These are phyloP conservation scores for Baudoinia panamericana DNA, from an alignment of 495 filamentous ascomycete species.

Conservation along the genomic window DNA sequence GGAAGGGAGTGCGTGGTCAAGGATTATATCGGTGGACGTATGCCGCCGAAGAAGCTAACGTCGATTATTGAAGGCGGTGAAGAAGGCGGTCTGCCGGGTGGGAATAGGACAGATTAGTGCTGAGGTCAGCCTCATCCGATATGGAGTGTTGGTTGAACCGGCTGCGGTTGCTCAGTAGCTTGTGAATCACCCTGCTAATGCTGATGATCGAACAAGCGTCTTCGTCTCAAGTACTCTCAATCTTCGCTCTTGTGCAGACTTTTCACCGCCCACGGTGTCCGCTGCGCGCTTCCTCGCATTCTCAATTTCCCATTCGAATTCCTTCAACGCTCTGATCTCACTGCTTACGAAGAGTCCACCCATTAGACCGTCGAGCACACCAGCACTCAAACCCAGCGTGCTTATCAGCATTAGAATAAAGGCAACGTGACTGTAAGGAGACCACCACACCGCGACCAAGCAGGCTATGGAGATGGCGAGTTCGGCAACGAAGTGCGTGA, in stretches of 20 bases:
- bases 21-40: constrained; percentile 35
- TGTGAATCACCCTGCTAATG: no score
- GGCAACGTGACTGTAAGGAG: constrained; percentile 54
- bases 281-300: constrained; percentile 50
- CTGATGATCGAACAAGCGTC: no score
- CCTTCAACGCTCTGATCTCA: constrained; percentile 72
- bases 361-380: constrained; percentile 71
- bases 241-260: no score
- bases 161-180: no score
- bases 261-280: no score
- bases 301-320: constrained; percentile 87
- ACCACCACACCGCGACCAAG: constrained; percentile 76
- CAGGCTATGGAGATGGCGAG: constrained; percentile 54
- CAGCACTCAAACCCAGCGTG: constrained; percentile 59
- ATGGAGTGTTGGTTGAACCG: no score
- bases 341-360: constrained; percentile 72
- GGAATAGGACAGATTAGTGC: constrained; percentile 13
- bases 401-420: constrained; percentile 72
- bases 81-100: constrained; percentile 16
- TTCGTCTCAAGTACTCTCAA: no score
- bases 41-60: not conserved
- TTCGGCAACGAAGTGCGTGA: constrained; percentile 58
- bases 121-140: no score
- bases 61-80: constrained; percentile 5
- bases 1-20: constrained; percentile 40